phyloP scores from a whole-genome alignment of 495 filamentous ascomycete genomes.

The Letharia lupina region DNA sequence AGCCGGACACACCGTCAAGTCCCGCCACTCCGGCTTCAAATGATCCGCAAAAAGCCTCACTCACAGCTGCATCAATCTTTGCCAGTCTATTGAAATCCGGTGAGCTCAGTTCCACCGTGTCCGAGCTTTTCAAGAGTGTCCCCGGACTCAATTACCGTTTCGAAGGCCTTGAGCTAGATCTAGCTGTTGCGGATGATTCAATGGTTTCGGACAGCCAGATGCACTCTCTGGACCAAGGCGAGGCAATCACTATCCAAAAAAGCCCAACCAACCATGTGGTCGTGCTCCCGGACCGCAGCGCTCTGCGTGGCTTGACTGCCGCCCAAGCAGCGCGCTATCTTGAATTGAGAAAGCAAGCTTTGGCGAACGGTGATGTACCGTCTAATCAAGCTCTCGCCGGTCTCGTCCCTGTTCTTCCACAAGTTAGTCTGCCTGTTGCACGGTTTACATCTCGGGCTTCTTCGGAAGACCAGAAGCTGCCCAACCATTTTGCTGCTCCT shows the following conservation, averaged over 20 bases:
- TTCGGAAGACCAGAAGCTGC: conserved; percentile 4
- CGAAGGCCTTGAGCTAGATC: conserved; percentile 33
- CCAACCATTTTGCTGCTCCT: conserved; percentile 9
- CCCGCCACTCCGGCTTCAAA: conserved; percentile 27
- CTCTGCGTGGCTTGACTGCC: conserved; percentile 62
- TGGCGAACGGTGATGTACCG: conserved; percentile 9
- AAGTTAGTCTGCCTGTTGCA: neutral
- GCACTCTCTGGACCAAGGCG: conserved; percentile 29
- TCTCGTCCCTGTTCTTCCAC: conserved; percentile 3
- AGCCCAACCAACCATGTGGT: conserved; percentile 36
- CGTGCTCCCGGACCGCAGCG: conserved; percentile 59
- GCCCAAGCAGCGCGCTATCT: conserved; percentile 75
- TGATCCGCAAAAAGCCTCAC: conserved; percentile 29
- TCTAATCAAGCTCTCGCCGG: conserved; percentile 6
- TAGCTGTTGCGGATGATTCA: conserved; percentile 30
- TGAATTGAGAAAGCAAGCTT: conserved; percentile 40
- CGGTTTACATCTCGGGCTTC: neutral
- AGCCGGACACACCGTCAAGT: conserved; percentile 23
- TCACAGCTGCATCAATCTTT: conserved; percentile 36
- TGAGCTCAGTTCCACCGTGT: conserved; percentile 39
- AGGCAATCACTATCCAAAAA: conserved; percentile 33
- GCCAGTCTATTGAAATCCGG: conserved; percentile 36
- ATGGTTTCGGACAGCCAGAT: conserved; percentile 27
- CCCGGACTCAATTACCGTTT: conserved; percentile 42
- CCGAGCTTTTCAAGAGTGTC: conserved; percentile 48